phyloP scores from a whole-genome alignment of 345 rosid genomes.

The Dovyalis caffra region DNA sequence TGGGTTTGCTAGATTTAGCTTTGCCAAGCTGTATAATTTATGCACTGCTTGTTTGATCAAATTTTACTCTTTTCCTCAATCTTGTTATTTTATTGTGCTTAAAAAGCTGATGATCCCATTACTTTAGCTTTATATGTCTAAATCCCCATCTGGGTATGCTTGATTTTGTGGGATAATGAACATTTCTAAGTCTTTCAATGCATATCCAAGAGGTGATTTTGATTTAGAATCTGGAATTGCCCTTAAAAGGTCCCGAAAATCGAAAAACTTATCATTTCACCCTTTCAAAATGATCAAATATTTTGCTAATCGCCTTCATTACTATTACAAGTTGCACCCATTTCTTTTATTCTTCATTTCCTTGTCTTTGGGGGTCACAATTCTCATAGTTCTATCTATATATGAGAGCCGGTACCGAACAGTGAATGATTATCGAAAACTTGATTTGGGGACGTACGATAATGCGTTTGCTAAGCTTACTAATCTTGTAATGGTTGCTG shows the following conservation, averaged over 20 bases:
- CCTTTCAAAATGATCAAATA: constrained; percentile 62
- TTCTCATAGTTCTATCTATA: constrained; percentile 48
- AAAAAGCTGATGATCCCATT: constrained; percentile 22
- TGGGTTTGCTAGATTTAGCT: constrained; percentile 37
- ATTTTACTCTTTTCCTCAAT: not conserved
- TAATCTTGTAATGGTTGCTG: constrained; percentile 96
- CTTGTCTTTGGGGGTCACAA: constrained; percentile 60
- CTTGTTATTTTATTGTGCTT: not conserved
- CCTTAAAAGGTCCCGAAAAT: constrained; percentile 53
- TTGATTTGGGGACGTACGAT: constrained; percentile 32
- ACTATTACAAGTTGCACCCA: constrained; percentile 66
- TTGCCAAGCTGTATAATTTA: too few species aligned
- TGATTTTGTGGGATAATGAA: constrained; percentile 57
- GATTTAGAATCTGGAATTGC: constrained; percentile 73
- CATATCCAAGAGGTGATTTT: constrained; percentile 72
- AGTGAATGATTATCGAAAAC: constrained; percentile 29
- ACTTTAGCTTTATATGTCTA: not conserved
- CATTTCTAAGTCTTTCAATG: constrained; percentile 59
- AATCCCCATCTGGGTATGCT: constrained; percentile 44
- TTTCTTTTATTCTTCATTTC: constrained; percentile 44
- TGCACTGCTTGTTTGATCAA: not conserved
- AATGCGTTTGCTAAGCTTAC: constrained; percentile 64
- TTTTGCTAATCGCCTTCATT: constrained; percentile 47
- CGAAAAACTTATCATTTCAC: constrained; percentile 38
- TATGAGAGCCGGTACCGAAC: constrained; percentile 47